Conservation (phyloP, 306 rosid genomes). For the Malus sieversii region DNA sequence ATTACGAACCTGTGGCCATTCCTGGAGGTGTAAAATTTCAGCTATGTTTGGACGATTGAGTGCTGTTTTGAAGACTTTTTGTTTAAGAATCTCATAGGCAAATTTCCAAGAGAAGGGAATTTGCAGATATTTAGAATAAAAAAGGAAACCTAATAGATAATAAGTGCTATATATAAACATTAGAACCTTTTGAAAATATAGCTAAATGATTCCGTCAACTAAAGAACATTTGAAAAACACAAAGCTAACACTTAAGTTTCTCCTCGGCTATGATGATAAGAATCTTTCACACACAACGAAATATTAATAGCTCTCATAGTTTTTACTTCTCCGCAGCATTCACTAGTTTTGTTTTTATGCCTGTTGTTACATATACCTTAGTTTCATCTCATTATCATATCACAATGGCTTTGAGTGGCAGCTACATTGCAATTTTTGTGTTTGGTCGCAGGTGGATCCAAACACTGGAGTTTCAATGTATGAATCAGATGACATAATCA, state of each 20-base stretch:
- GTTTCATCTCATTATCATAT: neutral
- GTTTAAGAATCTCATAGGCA: neutral
- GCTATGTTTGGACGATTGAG: neutral
- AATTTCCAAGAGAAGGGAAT: neutral
- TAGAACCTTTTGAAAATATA: neutral
- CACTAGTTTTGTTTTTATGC: neutral
- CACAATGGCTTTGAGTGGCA: neutral
- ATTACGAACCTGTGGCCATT: neutral
- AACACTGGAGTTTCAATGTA: slow-evolving; percentile 90
- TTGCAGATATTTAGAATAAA: neutral
- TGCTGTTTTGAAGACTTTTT: neutral
- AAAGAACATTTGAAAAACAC: neutral
- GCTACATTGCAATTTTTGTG: slow-evolving; percentile 11
- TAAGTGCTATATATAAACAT: neutral
- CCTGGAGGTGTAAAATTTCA: neutral
- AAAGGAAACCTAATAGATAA: neutral
- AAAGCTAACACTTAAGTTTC: neutral
- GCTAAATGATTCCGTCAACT: neutral
- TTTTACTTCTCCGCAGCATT: neutral
- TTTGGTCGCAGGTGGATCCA: slow-evolving; percentile 73
- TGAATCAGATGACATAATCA: slow-evolving; percentile 93
- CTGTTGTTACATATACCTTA: slow-evolving; percentile 4
- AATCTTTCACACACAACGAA: neutral
- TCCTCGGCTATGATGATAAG: neutral
- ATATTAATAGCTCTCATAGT: neutral